A percentile compares a stretch with the other conserved stretches of the same genome.
phyloP scores from a whole-genome alignment of 306 rosid species.

The Mucuna pruriens region DNA sequence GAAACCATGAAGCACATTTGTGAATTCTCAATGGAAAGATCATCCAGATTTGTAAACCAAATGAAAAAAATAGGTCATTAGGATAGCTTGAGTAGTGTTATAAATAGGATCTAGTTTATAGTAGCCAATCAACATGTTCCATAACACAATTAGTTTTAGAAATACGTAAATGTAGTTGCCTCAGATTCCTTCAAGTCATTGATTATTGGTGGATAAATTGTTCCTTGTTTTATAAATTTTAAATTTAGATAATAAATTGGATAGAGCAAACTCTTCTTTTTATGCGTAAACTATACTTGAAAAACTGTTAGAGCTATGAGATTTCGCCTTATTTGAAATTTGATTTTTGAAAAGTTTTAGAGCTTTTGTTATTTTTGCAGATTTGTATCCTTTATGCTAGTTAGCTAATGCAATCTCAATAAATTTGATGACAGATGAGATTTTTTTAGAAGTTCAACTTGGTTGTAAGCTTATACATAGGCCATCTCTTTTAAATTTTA shows the following conservation, averaged over 20 bases:
- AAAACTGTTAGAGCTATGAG: too few species aligned
- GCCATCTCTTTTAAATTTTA: too few species aligned
- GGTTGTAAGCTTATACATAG: too few species aligned
- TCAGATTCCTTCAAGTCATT: background rate
- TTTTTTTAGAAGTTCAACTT: too few species aligned
- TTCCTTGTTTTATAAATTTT: slow-evolving; percentile 13
- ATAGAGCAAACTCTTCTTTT: background rate
- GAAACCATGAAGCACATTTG: slow-evolving; percentile 13
- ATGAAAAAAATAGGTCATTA: background rate
- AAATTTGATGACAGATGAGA: too few species aligned
- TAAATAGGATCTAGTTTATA: background rate
- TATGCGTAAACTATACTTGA: slow-evolving; percentile 2
- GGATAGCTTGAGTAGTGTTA: background rate
- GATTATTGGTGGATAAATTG: background rate
- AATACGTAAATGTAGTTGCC: background rate
- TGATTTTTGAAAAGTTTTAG: too few species aligned
- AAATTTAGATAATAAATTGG: background rate
- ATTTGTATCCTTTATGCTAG: too few species aligned
- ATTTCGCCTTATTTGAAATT: too few species aligned
- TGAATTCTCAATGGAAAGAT: slow-evolving; percentile 10
- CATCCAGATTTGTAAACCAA: slow-evolving; percentile 3
- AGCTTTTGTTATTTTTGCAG: too few species aligned
- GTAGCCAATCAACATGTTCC: background rate
- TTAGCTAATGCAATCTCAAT: too few species aligned
- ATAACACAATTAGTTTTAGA: background rate